Percentiles rank a stretch among this genome's conserved stretches.
Evolutionary conservation across 441 rosid genomes (phyloP).

Genomic region (Mallotus repandus): DNA sequence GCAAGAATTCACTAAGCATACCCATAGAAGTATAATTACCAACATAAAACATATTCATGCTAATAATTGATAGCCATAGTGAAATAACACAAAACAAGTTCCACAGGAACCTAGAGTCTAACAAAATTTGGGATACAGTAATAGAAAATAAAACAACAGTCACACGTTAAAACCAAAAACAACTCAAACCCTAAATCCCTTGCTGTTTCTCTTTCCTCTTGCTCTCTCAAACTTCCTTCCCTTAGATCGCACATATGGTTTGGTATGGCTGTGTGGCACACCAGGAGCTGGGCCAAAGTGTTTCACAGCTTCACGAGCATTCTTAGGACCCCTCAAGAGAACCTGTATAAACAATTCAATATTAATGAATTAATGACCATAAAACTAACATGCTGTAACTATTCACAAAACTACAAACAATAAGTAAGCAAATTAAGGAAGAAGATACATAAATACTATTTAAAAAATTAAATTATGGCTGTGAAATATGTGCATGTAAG

Average conservation of each 20-base stretch:
- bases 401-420: no score
- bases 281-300: conserved; percentile 98
- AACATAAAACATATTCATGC: conserved; percentile 9
- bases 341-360: conserved; percentile 34
- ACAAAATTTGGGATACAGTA: conserved; percentile 20
- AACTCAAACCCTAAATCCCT: conserved; percentile 49
- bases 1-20: background rate
- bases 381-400: no score
- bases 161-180: conserved; percentile 22
- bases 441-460: no score
- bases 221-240: conserved; percentile 96
- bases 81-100: conserved; percentile 9
- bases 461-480: no score
- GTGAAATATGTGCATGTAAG: no score
- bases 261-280: conserved; percentile 88
- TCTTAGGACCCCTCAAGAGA: conserved; percentile 95
- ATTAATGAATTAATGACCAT: no score
- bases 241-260: conserved; percentile 76
- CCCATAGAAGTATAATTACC: background rate
- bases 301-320: conserved; percentile 90
- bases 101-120: conserved; percentile 15
- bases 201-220: conserved; percentile 81
- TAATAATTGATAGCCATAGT: conserved; percentile 5
- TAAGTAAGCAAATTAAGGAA: no score
- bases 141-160: conserved; percentile 14